Percentiles rank a stretch among this genome's conserved stretches.
Evolutionary conservation across 1,139 yeast genomes (phyloP).

Genomic region (Hyphopichia buzzinii): DNA sequence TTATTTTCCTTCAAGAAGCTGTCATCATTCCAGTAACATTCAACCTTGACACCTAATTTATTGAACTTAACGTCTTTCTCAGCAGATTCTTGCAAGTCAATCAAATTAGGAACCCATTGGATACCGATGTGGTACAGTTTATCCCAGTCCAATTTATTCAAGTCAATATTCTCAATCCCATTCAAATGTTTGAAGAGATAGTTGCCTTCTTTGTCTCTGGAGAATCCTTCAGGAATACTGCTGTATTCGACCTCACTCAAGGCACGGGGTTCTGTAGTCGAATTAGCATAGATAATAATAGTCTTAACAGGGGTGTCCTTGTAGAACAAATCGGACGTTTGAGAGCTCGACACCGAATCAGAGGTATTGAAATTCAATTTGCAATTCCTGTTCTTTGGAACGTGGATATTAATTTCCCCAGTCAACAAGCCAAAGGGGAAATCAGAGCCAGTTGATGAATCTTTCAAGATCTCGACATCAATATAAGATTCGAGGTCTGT

Average conservation of each 20-base stretch:
- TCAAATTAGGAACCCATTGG: slow-evolving; percentile 75
- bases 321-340: slow-evolving; percentile 13
- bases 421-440: slow-evolving; percentile 66
- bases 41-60: slow-evolving; percentile 52
- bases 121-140: slow-evolving; percentile 59
- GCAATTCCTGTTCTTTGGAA: slow-evolving; percentile 65
- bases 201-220: slow-evolving; percentile 50
- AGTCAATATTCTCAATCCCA: slow-evolving; percentile 62
- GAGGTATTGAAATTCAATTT: slow-evolving; percentile 52
- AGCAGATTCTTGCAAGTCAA: slow-evolving; percentile 34
- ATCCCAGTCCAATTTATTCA: slow-evolving; percentile 67
- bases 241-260: slow-evolving; percentile 6
- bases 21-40: slow-evolving; percentile 76
- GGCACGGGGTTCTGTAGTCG: slow-evolving; percentile 11
- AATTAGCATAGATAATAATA: slow-evolving; percentile 42
- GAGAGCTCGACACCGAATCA: slow-evolving; percentile 27
- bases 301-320: slow-evolving; percentile 57
- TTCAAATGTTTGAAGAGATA: slow-evolving; percentile 49
- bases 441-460: slow-evolving; percentile 40
- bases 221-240: slow-evolving; percentile 49
- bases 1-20: slow-evolving; percentile 28
- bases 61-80: slow-evolving; percentile 27
- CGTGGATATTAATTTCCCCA: slow-evolving; percentile 60
- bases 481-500: slow-evolving; percentile 42
- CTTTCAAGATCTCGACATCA: slow-evolving; percentile 46